Conservation (phyloP, 768 basidiomycete genomes). For the Hortiboletus campestris region DNA sequence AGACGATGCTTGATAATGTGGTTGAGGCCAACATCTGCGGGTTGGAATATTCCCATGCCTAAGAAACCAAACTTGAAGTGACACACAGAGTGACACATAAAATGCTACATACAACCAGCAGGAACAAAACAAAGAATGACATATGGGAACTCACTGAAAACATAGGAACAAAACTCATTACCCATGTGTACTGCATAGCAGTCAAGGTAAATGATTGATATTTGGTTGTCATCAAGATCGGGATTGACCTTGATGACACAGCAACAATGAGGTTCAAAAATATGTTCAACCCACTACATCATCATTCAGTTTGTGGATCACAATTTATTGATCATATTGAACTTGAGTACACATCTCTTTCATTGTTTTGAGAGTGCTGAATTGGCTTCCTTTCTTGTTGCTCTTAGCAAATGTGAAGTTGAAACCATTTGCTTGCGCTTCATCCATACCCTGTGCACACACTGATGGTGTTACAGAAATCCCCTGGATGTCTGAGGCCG, state of each 20-base stretch:
- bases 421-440: slow-evolving; percentile 15
- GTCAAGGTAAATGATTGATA: slow-evolving; percentile 24
- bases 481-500: too few relatives aligned
- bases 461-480: too few relatives aligned
- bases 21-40: too few relatives aligned
- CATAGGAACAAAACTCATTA: slow-evolving; percentile 16
- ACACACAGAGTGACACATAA: too few relatives aligned
- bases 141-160: background rate
- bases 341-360: too few relatives aligned
- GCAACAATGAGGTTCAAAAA: slow-evolving; percentile 14
- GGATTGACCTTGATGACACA: slow-evolving; percentile 10
- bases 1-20: too few relatives aligned
- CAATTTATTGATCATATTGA: too few relatives aligned
- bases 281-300: slow-evolving; percentile 10
- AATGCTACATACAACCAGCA: background rate
- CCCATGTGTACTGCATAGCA: slow-evolving; percentile 30
- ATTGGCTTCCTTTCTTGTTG: slow-evolving; percentile 15
- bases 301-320: too few relatives aligned
- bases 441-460: slow-evolving; percentile 6
- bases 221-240: slow-evolving; percentile 13
- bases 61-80: too few relatives aligned
- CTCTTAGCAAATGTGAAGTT: slow-evolving; percentile 24
- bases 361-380: slow-evolving; percentile 30
- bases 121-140: background rate
- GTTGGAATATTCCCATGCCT: too few relatives aligned